Base-by-base conservation (phyloP, 768 basidiomycete species). In the Pleurotus eryngii region DNA sequence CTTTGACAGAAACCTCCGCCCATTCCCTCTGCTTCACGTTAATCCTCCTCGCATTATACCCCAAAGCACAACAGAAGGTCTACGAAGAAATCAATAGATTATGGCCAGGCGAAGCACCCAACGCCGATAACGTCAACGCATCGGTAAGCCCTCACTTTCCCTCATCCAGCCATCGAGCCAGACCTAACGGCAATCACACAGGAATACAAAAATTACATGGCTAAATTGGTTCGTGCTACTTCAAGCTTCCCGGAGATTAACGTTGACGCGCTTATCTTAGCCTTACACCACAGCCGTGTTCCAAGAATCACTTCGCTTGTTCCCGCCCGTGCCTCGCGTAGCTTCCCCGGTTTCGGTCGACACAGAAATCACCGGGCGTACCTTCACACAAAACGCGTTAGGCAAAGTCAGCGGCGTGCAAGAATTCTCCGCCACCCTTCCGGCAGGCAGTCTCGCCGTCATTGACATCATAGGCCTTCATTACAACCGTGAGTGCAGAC, bases 21-120 rank as follows among this genome's bases (percentile, higher is more conserved):
- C 75, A 81, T 59, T 68, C 78, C 0, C 68, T 81, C 2, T 68
- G 69, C 39, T 81, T 82, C 55, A 69, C 74, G 0, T 56, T 83
- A 9, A 68, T 64, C 0, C 67, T 79, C 9, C 65, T 85, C 5
- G 82, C 83, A 2, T 67, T 83, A 8, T 66, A 82, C 60, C 81
- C 81, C 3, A 76, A 78, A 1, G 70, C 70, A 27, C 83, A 85
- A 60, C 66, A 74, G 26, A 78, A 71, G 53, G 60, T 84, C 0
- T 76, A 71, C 46, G 70, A 78, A 35, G 80, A 83, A 56, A 64
- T 73, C 6, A 46, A 48, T 6, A 55, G 47, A 15, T 46, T 77
- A n/a, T 81, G 79, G 75, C 77, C 79, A 2, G 49, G 30, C 22
- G 49, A 50, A 8, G 49, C 49, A 30, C 49, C 49, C 22, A 50